Percentiles rank a stretch among this genome's conserved stretches.
Conservation (phyloP, 1,284 basidiomycete genomes). For the Malassezia sympodialis region DNA sequence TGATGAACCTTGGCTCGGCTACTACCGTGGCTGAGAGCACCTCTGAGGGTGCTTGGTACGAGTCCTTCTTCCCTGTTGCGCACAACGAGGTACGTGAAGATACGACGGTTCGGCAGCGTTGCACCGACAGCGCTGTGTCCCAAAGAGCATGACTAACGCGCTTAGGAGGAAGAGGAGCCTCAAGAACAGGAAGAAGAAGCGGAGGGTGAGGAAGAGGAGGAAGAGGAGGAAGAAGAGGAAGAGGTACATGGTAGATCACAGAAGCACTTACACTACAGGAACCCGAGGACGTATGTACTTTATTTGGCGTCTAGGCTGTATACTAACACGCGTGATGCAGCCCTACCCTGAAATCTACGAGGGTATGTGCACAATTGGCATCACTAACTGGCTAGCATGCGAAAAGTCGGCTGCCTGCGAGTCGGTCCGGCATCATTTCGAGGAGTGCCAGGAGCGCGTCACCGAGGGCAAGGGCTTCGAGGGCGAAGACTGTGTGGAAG, state of each 20-base stretch:
- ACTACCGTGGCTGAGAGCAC: slow-evolving; percentile 5
- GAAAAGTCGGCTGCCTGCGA: slow-evolving; percentile 43
- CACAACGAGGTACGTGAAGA: slow-evolving; percentile 23
- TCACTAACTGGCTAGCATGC: slow-evolving; percentile 26
- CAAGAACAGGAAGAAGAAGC: slow-evolving; percentile 8
- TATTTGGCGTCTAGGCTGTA: not conserved
- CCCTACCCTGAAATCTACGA: slow-evolving; percentile 34
- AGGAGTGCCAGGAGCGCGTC: slow-evolving; percentile 45
- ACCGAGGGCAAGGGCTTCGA: slow-evolving; percentile 42
- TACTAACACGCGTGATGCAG: slow-evolving; percentile 9
- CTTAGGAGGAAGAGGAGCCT: slow-evolving; percentile 12
- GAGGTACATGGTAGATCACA: slow-evolving; percentile 8
- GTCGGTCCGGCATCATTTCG: slow-evolving; percentile 45
- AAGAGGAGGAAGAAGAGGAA: slow-evolving; percentile 25
- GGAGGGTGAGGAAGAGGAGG: slow-evolving; percentile 28
- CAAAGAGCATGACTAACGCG: not conserved
- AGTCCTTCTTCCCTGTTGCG: slow-evolving; percentile 28
- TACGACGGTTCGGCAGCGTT: not conserved
- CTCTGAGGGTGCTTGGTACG: slow-evolving; percentile 23
- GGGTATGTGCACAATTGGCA: slow-evolving; percentile 14
- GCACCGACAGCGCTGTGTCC: not conserved
- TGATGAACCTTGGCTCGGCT: slow-evolving; percentile 7
- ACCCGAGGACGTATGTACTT: slow-evolving; percentile 41
- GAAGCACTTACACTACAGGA: slow-evolving; percentile 25
- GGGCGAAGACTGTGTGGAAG: slow-evolving; percentile 46